These are phyloP conservation scores for Penicillium sp. DNA, from an alignment of 2,329 filamentous ascomycete species.

Conservation along the genomic window DNA sequence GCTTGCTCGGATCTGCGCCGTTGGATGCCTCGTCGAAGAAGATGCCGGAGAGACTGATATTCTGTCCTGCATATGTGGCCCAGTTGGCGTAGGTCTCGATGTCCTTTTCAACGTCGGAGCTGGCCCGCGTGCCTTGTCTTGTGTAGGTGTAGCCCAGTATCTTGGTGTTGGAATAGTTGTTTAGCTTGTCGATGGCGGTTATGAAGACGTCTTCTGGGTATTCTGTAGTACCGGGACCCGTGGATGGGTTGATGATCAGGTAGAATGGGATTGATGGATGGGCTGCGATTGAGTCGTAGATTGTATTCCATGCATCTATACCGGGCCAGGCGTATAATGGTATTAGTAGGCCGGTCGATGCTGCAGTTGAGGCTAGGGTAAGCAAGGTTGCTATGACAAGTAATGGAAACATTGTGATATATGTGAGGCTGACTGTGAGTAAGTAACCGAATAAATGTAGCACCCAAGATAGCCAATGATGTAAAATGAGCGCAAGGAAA, in stretches of 20 bases:
- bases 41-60: slow-evolving; percentile 31
- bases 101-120: slow-evolving; percentile 29
- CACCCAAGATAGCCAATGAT: too few species aligned
- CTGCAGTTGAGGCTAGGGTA: slow-evolving; percentile 8
- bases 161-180: slow-evolving; percentile 32
- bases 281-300: slow-evolving; percentile 17
- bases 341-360: slow-evolving; percentile 16
- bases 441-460: neutral
- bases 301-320: slow-evolving; percentile 17
- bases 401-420: slow-evolving; percentile 4
- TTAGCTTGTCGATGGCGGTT: slow-evolving; percentile 29
- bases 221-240: slow-evolving; percentile 27
- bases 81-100: slow-evolving; percentile 34
- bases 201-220: slow-evolving; percentile 31
- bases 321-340: slow-evolving; percentile 23
- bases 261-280: slow-evolving; percentile 23
- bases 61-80: slow-evolving; percentile 16
- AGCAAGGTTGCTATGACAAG: slow-evolving; percentile 9
- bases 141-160: slow-evolving; percentile 39
- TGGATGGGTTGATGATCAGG: slow-evolving; percentile 26
- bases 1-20: slow-evolving; percentile 14
- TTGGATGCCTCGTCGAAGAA: slow-evolving; percentile 35
- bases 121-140: slow-evolving; percentile 25
- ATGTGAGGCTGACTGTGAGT: neutral
- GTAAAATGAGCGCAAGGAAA: neutral